Percentiles rank a stretch among this genome's conserved stretches.
Evolutionary conservation across 495 filamentous ascomycete genomes (phyloP).

Genomic region (Clavariopsis aquatica): DNA sequence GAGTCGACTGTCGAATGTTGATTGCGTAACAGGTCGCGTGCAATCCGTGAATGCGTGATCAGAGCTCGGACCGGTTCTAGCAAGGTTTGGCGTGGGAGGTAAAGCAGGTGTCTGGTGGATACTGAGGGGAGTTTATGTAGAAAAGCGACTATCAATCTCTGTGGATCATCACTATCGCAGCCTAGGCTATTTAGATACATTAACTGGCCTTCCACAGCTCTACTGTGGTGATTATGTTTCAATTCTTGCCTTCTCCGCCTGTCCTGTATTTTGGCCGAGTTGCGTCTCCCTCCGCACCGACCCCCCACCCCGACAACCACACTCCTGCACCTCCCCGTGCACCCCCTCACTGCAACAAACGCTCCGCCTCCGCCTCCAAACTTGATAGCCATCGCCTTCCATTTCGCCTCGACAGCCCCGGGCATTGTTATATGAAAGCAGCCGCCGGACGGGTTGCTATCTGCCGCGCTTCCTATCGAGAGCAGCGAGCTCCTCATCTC

Average conservation of each 20-base stretch:
- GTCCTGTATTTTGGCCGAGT: not conserved
- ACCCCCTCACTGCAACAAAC: not conserved
- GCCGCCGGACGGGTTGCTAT: constrained; percentile 3
- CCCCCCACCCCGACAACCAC: not conserved
- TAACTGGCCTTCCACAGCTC: not conserved
- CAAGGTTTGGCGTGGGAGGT: no score
- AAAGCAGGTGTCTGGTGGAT: no score
- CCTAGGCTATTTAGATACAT: not conserved
- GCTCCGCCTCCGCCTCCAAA: constrained; percentile 7
- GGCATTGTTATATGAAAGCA: constrained; percentile 3
- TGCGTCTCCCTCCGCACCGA: not conserved
- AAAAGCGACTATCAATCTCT: not conserved
- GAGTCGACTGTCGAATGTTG: not conserved
- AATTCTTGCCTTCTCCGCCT: not conserved
- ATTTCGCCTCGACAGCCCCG: not conserved
- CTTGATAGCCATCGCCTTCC: not conserved
- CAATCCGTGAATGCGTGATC: not conserved
- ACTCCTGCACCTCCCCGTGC: constrained; percentile 5
- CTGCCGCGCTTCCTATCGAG: not conserved
- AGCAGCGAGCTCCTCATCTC: not conserved
- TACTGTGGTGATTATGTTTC: not conserved
- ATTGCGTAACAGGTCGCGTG: not conserved
- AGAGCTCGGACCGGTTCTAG: no score
- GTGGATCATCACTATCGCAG: not conserved
- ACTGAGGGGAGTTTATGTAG: no score